A percentile compares a stretch with the other conserved stretches of the same genome.
Evolutionary conservation across 371 early-diverging fungal species (phyloP).

Genomic region (Edhazardia aedis): DNA sequence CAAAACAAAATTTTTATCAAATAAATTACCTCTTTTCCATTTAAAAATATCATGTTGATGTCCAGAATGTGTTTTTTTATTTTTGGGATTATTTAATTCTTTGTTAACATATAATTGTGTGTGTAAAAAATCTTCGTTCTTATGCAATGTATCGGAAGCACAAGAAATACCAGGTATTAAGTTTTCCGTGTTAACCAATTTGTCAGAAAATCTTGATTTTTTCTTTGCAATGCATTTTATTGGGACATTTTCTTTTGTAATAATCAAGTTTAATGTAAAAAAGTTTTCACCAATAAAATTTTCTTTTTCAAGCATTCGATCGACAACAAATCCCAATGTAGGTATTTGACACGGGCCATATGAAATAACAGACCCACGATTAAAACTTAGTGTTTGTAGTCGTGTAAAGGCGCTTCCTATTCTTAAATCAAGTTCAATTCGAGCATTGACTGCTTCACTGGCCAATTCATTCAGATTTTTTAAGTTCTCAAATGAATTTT

Average conservation of each 20-base stretch:
- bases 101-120: no score
- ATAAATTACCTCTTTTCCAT: slow-evolving; percentile 41
- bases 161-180: no score
- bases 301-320: slow-evolving; percentile 55
- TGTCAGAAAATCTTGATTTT: no score
- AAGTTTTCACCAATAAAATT: slow-evolving; percentile 68
- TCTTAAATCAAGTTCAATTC: slow-evolving; percentile 78
- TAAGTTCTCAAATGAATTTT: slow-evolving; percentile 57
- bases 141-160: not conserved
- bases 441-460: slow-evolving; percentile 66
- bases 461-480: slow-evolving; percentile 53
- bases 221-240: slow-evolving; percentile 31
- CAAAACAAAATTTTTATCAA: slow-evolving; percentile 42
- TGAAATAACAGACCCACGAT: slow-evolving; percentile 50
- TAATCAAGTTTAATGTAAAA: slow-evolving; percentile 64
- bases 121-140: no score
- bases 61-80: not conserved
- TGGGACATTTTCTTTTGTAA: no score
- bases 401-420: slow-evolving; percentile 84
- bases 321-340: slow-evolving; percentile 89
- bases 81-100: not conserved
- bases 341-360: slow-evolving; percentile 97
- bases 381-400: slow-evolving; percentile 55
- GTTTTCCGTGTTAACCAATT: not conserved
- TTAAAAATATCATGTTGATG: slow-evolving; percentile 19